Evolutionary conservation across 768 basidiomycete genomes (phyloP), one percentile per base, ranked within the genome.

Genomic region (Amanita exitialis): DNA sequence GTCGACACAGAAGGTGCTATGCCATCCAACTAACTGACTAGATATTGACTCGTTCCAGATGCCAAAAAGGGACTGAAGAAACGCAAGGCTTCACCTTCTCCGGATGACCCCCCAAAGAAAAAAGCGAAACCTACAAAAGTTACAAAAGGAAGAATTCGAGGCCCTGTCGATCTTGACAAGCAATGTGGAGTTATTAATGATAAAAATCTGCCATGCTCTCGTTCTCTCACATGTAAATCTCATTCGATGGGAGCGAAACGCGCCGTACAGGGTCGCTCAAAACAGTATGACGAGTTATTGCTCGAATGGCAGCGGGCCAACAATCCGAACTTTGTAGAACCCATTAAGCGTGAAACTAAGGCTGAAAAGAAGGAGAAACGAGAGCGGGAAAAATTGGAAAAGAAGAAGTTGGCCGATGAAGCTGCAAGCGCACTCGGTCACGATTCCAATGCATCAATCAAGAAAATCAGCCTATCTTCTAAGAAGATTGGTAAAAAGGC

Each of bases 131-230:
- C 80, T 3, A 65, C 84, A 27, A 86, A 88, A 64, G 73, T 86
- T 46, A 87, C 80, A 16, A 90, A 89, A 64, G 83, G 86, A 15
- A 81, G 88, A 41, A 67, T 78, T 54, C 90, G 90, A 59, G 89
- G 90, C 1, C 92, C 93, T 3, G 80, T 95, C 45, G 86, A 97
- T 66, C 81, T 83, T 56, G 90, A 96, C 70, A 83, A 79, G 51
- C 93, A 96, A 57, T 98, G 95, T 59, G 93, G 95, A 46, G 95
- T 98, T 34, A 95, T 96, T 64, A 97, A 95, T 68, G 93, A 95
- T 69, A 96, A 96, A 66, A 78, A 78, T 39, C 70, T 91, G 6
- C 92, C 90, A 0, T 99, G 95, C 62, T 91, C 92, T 10, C 88
- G 95, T 23, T 92, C 92, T 6, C 77, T 99, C 34, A 97, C 95